phyloP scores from a whole-genome alignment of 257 asterid species.

The Mitragyna speciosa region DNA sequence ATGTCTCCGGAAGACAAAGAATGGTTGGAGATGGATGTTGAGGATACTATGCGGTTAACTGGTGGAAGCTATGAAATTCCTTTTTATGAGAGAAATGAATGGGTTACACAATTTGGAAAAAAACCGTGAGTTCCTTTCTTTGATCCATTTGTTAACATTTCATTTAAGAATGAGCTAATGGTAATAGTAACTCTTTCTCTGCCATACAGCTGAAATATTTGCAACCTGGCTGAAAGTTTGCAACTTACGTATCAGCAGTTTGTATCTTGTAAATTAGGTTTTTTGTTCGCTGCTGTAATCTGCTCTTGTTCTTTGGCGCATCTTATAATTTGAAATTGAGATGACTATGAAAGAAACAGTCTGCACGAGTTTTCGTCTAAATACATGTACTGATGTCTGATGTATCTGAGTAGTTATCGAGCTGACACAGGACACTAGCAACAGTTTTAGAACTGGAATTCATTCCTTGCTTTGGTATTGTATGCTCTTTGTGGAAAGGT shows the following conservation, averaged over 20 bases:
- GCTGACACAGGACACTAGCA: background rate
- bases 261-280: background rate
- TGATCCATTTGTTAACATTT: background rate
- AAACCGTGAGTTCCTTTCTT: constrained; percentile 71
- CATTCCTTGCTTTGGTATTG: background rate
- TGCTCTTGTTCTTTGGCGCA: background rate
- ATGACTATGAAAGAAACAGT: background rate
- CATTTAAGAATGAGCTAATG: background rate
- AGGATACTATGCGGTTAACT: constrained; percentile 65
- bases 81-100: constrained; percentile 74
- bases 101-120: constrained; percentile 67
- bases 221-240: background rate
- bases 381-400: background rate
- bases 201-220: background rate
- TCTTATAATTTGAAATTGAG: background rate
- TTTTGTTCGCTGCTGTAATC: background rate
- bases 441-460: background rate
- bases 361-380: background rate
- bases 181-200: background rate
- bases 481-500: background rate
- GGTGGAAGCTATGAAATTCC: constrained; percentile 67
- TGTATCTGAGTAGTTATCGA: background rate
- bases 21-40: constrained; percentile 98
- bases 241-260: background rate
- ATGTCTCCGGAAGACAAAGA: constrained; percentile 93